Evolutionary conservation across 768 basidiomycete genomes (phyloP).

Genomic region (Tremella yokohamensis): DNA sequence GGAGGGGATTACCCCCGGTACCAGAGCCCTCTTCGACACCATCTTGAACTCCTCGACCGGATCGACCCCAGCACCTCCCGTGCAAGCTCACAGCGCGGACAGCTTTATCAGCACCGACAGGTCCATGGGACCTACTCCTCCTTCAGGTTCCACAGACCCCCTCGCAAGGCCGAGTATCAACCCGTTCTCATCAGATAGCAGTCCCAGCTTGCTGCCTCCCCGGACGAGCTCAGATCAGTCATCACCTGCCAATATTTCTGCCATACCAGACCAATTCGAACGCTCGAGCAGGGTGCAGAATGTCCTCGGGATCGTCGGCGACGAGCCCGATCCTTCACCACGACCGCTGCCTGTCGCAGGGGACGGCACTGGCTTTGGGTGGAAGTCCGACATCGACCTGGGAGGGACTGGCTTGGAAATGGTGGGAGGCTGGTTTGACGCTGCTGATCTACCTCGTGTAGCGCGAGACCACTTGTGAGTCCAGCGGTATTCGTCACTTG

Average conservation of each 20-base stretch:
- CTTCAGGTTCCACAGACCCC: not conserved
- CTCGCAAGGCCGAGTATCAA: not conserved
- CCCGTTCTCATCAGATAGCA: not conserved
- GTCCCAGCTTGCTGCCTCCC: not conserved
- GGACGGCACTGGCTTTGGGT: not conserved
- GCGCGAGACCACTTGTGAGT: conserved; percentile 44
- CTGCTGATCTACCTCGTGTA: conserved; percentile 38
- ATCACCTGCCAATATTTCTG: not conserved
- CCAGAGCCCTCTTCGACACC: not conserved
- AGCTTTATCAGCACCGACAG: not conserved
- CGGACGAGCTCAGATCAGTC: not conserved
- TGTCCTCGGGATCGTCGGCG: not conserved
- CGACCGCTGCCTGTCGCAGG: not conserved
- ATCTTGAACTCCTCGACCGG: not conserved
- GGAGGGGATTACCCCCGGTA: conserved; percentile 1
- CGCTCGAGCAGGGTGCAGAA: conserved; percentile 2
- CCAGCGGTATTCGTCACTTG: not conserved
- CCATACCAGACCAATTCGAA: not conserved
- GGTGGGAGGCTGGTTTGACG: conserved; percentile 46
- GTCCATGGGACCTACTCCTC: not conserved
- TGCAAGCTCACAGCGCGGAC: no score
- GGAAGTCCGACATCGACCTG: not conserved
- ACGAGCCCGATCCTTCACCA: conserved; percentile 1
- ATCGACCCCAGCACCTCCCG: no score
- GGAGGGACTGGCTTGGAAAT: conserved; percentile 13